Percentiles rank a stretch among this genome's conserved stretches.
These are phyloP conservation scores for Cryptococcus sp. DNA, from an alignment of 1,284 basidiomycete genomes.

Conservation along the genomic window DNA sequence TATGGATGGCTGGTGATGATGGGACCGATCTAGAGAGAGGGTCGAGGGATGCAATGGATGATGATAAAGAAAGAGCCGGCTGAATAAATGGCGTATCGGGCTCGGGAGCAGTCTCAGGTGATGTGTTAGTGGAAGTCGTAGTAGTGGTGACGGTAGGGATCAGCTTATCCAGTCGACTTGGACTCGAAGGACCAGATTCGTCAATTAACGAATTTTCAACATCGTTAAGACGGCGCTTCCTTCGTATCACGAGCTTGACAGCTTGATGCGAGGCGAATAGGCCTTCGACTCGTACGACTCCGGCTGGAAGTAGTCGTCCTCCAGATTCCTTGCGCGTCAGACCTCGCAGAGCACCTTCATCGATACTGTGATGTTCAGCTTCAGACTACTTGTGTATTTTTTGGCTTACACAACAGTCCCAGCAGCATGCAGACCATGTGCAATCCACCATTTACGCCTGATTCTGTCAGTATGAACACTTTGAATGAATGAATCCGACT, in stretches of 20 bases:
- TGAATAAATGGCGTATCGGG: conserved; percentile 43
- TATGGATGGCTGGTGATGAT: conserved; percentile 28
- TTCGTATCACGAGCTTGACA: conserved; percentile 71
- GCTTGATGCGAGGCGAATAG: conserved; percentile 92
- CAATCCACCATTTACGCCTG: conserved; percentile 85
- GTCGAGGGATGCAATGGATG: conserved; percentile 45
- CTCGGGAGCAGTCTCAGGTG: conserved; percentile 7
- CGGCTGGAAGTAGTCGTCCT: conserved; percentile 82
- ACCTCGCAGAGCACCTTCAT: conserved; percentile 80
- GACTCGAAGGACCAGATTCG: conserved; percentile 1
- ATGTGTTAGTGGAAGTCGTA: conserved; percentile 8
- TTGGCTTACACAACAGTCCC: conserved; percentile 64
- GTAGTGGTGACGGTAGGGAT: neutral
- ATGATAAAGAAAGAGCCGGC: conserved; percentile 42
- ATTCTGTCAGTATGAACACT: conserved; percentile 6
- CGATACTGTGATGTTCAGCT: conserved; percentile 41
- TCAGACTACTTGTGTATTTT: neutral
- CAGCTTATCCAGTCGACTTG: neutral
- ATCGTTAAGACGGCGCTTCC: conserved; percentile 10
- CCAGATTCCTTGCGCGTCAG: conserved; percentile 80
- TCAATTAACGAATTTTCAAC: neutral
- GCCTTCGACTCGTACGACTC: conserved; percentile 80
- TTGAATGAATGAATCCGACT: conserved; percentile 9
- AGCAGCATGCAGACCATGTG: conserved; percentile 82
- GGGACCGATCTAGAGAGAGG: conserved; percentile 35